Evolutionary conservation across 2,329 filamentous ascomycete species (phyloP).

Genomic region (Colletotrichum lupini): DNA sequence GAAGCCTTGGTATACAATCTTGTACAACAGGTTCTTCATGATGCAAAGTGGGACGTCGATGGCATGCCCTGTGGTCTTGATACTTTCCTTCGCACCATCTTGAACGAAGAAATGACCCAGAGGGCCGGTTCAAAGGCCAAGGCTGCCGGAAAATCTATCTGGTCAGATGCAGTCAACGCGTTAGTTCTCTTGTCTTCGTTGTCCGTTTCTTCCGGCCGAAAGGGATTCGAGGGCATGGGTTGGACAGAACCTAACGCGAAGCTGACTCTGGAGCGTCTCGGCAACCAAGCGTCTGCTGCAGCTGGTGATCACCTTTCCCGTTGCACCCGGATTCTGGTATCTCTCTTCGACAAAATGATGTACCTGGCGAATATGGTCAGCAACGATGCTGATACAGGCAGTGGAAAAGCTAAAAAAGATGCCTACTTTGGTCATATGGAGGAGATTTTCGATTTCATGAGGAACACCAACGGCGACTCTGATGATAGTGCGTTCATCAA

Average conservation of each 20-base stretch:
- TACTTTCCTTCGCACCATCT: not conserved
- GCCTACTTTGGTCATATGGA: slow-evolving; percentile 30
- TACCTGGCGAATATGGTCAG: slow-evolving; percentile 22
- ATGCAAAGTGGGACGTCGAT: slow-evolving; percentile 42
- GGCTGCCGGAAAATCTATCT: slow-evolving; percentile 1
- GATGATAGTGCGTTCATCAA: not conserved
- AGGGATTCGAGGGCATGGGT: not conserved
- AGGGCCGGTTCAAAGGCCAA: not conserved
- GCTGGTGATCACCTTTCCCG: not conserved
- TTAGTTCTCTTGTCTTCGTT: slow-evolving; percentile 17
- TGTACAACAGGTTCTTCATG: slow-evolving; percentile 43
- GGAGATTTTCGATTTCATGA: slow-evolving; percentile 9
- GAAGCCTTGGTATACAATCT: slow-evolving; percentile 43
- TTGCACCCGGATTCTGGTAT: slow-evolving; percentile 30
- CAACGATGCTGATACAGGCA: not conserved
- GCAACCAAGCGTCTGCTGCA: not conserved
- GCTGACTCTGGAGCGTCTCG: not conserved
- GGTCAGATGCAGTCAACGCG: slow-evolving; percentile 14
- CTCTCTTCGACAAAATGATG: slow-evolving; percentile 38
- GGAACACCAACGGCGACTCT: not conserved
- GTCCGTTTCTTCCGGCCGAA: not conserved
- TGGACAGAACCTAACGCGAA: not conserved
- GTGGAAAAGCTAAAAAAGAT: slow-evolving; percentile 7
- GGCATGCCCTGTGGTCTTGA: slow-evolving; percentile 6
- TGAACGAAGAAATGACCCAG: not conserved